Conservation (phyloP, 2,329 filamentous ascomycete species). For the Pseudopyricularia javanii region DNA sequence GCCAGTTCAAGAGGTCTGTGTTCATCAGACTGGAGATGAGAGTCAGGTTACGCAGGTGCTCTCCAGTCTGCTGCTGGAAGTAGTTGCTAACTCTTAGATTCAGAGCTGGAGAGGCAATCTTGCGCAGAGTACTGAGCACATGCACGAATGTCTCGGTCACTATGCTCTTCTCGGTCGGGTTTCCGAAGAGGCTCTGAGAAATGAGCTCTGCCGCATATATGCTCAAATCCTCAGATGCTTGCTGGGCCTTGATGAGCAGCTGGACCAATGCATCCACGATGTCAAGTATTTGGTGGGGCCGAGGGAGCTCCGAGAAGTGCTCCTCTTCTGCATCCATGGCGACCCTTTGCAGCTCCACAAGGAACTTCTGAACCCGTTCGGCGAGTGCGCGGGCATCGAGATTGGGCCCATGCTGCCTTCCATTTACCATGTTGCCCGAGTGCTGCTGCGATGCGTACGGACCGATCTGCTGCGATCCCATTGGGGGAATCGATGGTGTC, state of each 20-base stretch:
- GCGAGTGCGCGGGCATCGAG: constrained; percentile 39
- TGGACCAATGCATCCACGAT: constrained; percentile 49
- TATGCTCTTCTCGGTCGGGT: constrained; percentile 36
- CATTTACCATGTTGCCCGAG: constrained; percentile 31
- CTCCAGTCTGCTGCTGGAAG: constrained; percentile 44
- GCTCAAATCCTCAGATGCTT: constrained; percentile 47
- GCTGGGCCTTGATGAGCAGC: constrained; percentile 50
- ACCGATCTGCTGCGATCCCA: constrained; percentile 28
- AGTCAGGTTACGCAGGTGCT: constrained; percentile 43
- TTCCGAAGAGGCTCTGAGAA: constrained; percentile 41
- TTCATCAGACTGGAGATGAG: constrained; percentile 44
- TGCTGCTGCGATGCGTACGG: constrained; percentile 41
- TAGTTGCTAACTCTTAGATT: constrained; percentile 41
- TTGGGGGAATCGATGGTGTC: constrained; percentile 40
- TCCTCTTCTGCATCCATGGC: constrained; percentile 42
- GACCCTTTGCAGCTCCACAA: constrained; percentile 43
- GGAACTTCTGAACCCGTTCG: constrained; percentile 44
- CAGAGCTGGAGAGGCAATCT: constrained; percentile 42
- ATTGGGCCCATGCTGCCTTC: constrained; percentile 30
- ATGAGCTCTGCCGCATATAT: constrained; percentile 49
- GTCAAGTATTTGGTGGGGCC: constrained; percentile 48
- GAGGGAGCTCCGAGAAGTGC: constrained; percentile 46
- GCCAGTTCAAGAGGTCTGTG: constrained; percentile 51
- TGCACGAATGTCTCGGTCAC: constrained; percentile 51
- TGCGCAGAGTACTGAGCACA: constrained; percentile 46